phyloP scores from a whole-genome alignment of 306 rosid species.

The Sicyos baderoa region DNA sequence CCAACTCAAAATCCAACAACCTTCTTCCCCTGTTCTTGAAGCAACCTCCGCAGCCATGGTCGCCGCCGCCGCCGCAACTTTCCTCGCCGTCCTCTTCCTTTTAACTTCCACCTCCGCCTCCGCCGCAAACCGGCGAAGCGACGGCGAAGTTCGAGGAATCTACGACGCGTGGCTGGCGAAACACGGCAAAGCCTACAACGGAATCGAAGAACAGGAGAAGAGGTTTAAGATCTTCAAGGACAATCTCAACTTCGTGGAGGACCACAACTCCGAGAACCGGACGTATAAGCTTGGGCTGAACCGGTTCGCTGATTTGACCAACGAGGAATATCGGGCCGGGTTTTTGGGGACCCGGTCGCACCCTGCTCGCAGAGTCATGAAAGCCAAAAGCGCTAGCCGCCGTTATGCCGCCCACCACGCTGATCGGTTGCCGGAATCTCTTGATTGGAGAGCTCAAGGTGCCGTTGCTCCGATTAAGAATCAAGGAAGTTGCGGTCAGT shows the following conservation, averaged over 20 bases:
- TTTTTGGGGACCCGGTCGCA: slow-evolving; percentile 46
- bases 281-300: slow-evolving; percentile 66
- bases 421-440: slow-evolving; percentile 47
- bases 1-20: too few relatives aligned
- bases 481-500: slow-evolving; percentile 79
- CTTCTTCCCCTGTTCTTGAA: not conserved
- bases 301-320: slow-evolving; percentile 67
- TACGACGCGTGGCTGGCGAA: slow-evolving; percentile 56
- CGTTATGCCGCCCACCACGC: slow-evolving; percentile 37
- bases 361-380: slow-evolving; percentile 44
- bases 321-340: slow-evolving; percentile 57
- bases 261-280: slow-evolving; percentile 50
- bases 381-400: slow-evolving; percentile 40
- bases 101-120: not conserved
- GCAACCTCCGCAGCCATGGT: not conserved
- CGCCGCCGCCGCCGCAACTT: not conserved
- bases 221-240: slow-evolving; percentile 72
- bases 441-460: slow-evolving; percentile 79
- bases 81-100: not conserved
- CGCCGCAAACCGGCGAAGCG: slow-evolving; percentile 18
- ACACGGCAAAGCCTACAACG: slow-evolving; percentile 58
- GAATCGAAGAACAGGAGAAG: slow-evolving; percentile 46
- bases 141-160: slow-evolving; percentile 43
- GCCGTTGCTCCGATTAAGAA: slow-evolving; percentile 62
- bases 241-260: slow-evolving; percentile 53